Evolutionary conservation across 352 stramenopile species (phyloP).

Genomic region (Globisporangium paddicum): DNA sequence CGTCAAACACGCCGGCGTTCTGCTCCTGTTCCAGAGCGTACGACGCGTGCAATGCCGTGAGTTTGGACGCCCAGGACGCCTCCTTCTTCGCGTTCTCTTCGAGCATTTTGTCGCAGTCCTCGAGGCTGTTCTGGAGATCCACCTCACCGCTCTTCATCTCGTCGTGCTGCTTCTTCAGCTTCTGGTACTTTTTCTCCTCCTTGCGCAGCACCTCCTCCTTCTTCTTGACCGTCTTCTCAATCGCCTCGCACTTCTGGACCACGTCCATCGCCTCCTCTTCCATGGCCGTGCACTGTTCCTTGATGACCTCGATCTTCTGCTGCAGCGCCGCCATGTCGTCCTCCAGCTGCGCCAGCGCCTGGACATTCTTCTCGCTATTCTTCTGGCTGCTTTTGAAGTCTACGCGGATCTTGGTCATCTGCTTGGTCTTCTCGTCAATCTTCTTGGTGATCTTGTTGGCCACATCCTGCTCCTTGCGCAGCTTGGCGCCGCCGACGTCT

Average conservation of each 20-base stretch:
- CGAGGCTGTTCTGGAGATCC: constrained; percentile 91
- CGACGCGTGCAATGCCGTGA: constrained; percentile 55
- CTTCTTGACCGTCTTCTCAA: constrained; percentile 84
- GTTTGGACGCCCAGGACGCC: constrained; percentile 78
- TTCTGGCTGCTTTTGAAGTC: constrained; percentile 85
- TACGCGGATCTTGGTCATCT: constrained; percentile 82
- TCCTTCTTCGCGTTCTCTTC: constrained; percentile 91
- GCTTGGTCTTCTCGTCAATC: constrained; percentile 88
- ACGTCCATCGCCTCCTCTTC: constrained; percentile 92
- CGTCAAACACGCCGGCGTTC: constrained; percentile 70
- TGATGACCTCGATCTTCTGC: constrained; percentile 80
- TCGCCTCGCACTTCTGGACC: constrained; percentile 87
- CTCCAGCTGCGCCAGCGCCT: constrained; percentile 54
- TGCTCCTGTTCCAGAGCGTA: constrained; percentile 69
- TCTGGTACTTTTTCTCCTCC: constrained; percentile 75
- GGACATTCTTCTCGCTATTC: constrained; percentile 64
- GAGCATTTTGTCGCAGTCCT: constrained; percentile 91
- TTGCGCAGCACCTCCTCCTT: constrained; percentile 83
- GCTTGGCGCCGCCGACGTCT: constrained; percentile 90
- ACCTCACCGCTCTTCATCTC: constrained; percentile 90
- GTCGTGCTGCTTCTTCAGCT: constrained; percentile 89
- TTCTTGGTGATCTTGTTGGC: constrained; percentile 75
- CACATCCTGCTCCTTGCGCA: constrained; percentile 93
- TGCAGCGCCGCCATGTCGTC: constrained; percentile 74
- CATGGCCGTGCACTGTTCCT: constrained; percentile 88